phyloP scores from a whole-genome alignment of 495 filamentous ascomycete genomes.

The Tetracladium marchalianum region DNA sequence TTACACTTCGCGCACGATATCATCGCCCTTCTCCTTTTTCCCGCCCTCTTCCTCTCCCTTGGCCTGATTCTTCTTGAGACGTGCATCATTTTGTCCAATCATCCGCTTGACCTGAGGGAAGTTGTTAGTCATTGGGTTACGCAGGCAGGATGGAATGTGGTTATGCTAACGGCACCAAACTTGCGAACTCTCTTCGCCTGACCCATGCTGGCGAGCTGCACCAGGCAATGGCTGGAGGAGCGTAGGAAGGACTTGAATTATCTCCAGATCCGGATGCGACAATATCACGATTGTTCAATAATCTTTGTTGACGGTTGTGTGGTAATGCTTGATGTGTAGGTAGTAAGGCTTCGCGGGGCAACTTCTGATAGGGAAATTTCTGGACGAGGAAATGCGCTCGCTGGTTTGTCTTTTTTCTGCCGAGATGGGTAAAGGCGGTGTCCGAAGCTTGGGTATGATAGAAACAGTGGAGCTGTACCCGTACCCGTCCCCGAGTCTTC shows the following conservation, averaged over 20 bases:
- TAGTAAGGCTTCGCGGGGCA: too few relatives aligned
- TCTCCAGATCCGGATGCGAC: too few relatives aligned
- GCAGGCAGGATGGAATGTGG: not conserved
- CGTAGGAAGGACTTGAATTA: not conserved
- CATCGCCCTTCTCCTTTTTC: slow-evolving; percentile 41
- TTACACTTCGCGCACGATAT: slow-evolving; percentile 59
- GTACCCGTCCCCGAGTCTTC: too few relatives aligned
- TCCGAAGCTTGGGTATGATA: too few relatives aligned
- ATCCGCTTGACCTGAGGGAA: slow-evolving; percentile 48
- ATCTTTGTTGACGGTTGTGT: too few relatives aligned
- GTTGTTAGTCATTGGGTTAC: not conserved
- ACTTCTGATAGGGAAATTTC: too few relatives aligned
- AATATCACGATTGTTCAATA: too few relatives aligned
- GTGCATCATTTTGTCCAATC: slow-evolving; percentile 51
- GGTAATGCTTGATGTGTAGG: too few relatives aligned
- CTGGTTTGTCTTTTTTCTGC: too few relatives aligned
- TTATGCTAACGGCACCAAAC: slow-evolving; percentile 36
- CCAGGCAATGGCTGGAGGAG: not conserved
- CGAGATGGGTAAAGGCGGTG: too few relatives aligned
- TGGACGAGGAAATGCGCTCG: too few relatives aligned
- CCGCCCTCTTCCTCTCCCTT: slow-evolving; percentile 43
- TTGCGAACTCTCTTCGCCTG: slow-evolving; percentile 55
- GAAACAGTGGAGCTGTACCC: too few relatives aligned
- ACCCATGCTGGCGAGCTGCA: slow-evolving; percentile 37
- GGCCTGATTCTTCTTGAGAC: slow-evolving; percentile 42